These are phyloP conservation scores for fission yeast (Schizosaccharomyces pombe) DNA, from an alignment of 805 yeast species.

Conservation along the genomic window DNA sequence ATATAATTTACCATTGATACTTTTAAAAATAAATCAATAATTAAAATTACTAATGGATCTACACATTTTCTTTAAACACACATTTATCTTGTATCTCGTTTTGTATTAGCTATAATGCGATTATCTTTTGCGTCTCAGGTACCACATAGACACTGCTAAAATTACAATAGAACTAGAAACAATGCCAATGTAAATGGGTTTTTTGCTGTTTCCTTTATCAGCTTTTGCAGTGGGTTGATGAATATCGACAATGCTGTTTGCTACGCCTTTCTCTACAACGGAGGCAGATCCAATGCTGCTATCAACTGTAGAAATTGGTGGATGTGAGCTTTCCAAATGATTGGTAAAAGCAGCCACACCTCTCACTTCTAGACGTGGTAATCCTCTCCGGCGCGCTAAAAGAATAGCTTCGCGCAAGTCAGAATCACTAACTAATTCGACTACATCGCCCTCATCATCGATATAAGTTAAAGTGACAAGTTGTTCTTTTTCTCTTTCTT, in stretches of 20 bases:
- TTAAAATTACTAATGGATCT: too few species aligned
- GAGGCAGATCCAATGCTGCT: neutral
- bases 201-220: neutral
- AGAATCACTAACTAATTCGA: conserved; percentile 48
- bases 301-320: neutral
- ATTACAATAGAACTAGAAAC: neutral
- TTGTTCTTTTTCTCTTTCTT: conserved; percentile 8
- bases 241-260: too few species aligned
- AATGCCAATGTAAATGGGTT: neutral
- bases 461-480: conserved; percentile 49
- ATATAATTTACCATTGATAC: too few species aligned
- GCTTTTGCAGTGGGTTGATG: neutral
- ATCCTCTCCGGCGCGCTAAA: conserved; percentile 21
- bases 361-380: neutral
- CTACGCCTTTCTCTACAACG: neutral
- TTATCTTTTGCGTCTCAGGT: neutral
- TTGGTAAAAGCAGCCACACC: neutral
- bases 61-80: too few species aligned
- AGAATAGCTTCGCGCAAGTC: conserved; percentile 55
- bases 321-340: neutral
- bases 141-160: neutral
- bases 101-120: neutral
- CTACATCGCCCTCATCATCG: conserved; percentile 69
- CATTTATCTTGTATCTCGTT: neutral
- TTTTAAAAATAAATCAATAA: too few species aligned